Base-by-base conservation (phyloP, 2,329 filamentous ascomycete species). In the Exophiala spinifera region DNA sequence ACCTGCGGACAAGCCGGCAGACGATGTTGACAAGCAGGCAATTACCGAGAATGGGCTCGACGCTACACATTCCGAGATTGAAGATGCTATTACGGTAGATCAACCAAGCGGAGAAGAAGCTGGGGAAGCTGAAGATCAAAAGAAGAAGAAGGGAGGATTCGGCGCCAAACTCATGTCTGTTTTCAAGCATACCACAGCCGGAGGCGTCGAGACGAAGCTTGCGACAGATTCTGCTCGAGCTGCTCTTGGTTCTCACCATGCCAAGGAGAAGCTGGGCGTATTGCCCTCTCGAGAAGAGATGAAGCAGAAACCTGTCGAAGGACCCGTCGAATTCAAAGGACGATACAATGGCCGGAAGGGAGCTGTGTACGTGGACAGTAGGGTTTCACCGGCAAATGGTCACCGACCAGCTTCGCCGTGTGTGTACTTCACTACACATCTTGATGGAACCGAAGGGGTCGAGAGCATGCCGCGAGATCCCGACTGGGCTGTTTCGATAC, bases 281-380 rank as follows among this genome's bases (percentile, higher is more conserved):
- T 75, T 94, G 0, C 81, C 80, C 1, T 76, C 23, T 65, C 76
- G 3, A 68, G 72, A 10, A 65, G 65, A 68, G 42, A 49, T 64
- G 7, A 53, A 74, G 6, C 72, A 77, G 1, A 69, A 75, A 1
- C 77, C 80, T 0, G 37, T 56, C 6, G 63, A 64, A 31, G 89
- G 90, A 0, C 90, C 90, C 0, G 76, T 91, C 0, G 85, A 86
- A n/a, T 95, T 94, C 72, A 84, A 85, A 23, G 85, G 80, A 0
- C 78, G 89, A 3, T 88, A 79, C 64, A 76, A 84, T 17, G 88
- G 89, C 7, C 81, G 84, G 62, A 87, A 84, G 64, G 89, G 89
- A 0, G 81, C 87, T 55, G 81, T 85, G 0, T 90, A 88, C 64
- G 83, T 94, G 58, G 72, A 74, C 49, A 70, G 66, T 1, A 65